phyloP scores from a whole-genome alignment of 2,329 filamentous ascomycete genomes.

The Rhynchosporium agropyri region DNA sequence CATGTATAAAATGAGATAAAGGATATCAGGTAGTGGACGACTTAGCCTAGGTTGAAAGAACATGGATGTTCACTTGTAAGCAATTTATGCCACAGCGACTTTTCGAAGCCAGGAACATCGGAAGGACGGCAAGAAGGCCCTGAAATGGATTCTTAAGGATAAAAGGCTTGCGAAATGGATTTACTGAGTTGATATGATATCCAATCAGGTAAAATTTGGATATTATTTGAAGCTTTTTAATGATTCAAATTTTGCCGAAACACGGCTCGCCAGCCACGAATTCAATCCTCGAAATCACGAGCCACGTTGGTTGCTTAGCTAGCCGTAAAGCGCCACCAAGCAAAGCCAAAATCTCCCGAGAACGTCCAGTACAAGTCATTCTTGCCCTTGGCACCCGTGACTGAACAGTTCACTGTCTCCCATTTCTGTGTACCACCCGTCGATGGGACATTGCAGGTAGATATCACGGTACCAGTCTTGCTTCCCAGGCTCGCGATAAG shows the following conservation, averaged over 20 bases:
- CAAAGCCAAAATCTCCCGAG: not conserved
- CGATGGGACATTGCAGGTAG: not conserved
- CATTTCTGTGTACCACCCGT: not conserved
- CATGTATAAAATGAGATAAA: no score
- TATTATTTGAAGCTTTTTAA: not conserved
- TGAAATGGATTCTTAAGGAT: not conserved
- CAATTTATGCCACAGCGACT: no score
- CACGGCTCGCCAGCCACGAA: not conserved
- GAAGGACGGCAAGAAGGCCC: not conserved
- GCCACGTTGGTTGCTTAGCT: not conserved
- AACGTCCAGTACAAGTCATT: not conserved
- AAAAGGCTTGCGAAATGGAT: not conserved
- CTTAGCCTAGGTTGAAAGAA: not conserved
- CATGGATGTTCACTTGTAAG: not conserved
- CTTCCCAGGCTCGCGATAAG: not conserved
- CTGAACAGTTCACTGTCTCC: not conserved
- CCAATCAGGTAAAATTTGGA: not conserved
- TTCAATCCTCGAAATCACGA: not conserved
- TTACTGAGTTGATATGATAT: not conserved
- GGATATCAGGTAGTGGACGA: no score
- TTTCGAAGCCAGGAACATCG: not conserved
- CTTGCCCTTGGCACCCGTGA: not conserved
- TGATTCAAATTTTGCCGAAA: not conserved
- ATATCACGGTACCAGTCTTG: not conserved
- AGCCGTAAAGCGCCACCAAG: not conserved